These are phyloP conservation scores for Pythium dissotocum DNA, from an alignment of 352 stramenopile species.

Conservation along the genomic window DNA sequence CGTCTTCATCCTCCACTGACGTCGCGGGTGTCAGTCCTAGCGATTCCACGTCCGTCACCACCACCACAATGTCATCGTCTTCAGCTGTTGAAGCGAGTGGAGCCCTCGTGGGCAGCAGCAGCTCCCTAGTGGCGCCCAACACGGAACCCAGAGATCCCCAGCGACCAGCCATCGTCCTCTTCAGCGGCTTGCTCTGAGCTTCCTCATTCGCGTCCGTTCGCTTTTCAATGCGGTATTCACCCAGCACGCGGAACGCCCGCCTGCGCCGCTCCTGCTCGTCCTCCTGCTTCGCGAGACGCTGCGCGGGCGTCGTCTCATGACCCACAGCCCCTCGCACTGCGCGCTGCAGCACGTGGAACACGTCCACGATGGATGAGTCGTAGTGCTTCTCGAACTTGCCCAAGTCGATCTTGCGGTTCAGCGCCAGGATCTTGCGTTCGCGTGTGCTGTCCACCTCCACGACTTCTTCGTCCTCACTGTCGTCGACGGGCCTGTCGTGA, in stretches of 20 bases:
- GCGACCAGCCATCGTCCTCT: neutral
- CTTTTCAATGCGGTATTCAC: constrained; percentile 45
- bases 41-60: constrained; percentile 6
- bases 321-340: constrained; percentile 50
- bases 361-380: constrained; percentile 58
- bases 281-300: constrained; percentile 54
- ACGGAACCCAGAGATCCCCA: neutral
- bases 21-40: neutral
- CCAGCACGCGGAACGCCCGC: constrained; percentile 53
- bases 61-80: constrained; percentile 7
- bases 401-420: constrained; percentile 53
- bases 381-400: constrained; percentile 64
- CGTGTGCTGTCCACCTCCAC: constrained; percentile 30
- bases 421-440: constrained; percentile 56
- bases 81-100: neutral
- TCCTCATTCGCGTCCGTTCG: neutral
- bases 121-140: constrained; percentile 3
- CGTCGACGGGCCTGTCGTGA: neutral
- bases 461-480: constrained; percentile 25
- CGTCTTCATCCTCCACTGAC: neutral
- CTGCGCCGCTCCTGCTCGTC: constrained; percentile 54
- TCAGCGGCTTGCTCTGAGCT: constrained; percentile 19
- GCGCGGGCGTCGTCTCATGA: constrained; percentile 40
- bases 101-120: neutral
- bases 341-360: constrained; percentile 50